Evolutionary conservation across 2,329 filamentous ascomycete genomes (phyloP).

Genomic region (Curvularia sp.): DNA sequence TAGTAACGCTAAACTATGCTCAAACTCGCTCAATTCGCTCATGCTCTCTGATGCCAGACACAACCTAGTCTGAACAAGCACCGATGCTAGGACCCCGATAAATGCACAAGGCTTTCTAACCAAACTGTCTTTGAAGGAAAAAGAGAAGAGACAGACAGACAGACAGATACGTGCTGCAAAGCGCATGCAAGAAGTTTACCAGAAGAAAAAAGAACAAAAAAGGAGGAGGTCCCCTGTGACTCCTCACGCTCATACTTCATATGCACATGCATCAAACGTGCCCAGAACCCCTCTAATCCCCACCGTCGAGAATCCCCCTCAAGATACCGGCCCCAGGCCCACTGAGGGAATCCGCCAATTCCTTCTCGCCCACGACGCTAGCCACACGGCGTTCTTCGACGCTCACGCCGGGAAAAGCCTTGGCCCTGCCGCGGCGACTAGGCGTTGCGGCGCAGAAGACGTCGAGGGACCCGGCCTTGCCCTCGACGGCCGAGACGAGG

Average conservation of each 20-base stretch:
- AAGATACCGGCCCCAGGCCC: constrained; percentile 57
- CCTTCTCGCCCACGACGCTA: constrained; percentile 80
- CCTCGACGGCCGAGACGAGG: constrained; percentile 73
- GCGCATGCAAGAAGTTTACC: too few species aligned
- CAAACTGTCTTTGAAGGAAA: background rate
- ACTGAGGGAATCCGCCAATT: constrained; percentile 73
- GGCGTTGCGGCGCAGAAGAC: constrained; percentile 68
- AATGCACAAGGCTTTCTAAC: background rate
- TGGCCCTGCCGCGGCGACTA: constrained; percentile 68
- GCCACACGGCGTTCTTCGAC: constrained; percentile 79
- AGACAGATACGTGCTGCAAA: background rate
- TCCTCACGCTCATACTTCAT: background rate
- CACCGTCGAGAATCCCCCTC: constrained; percentile 42
- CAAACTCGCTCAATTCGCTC: background rate
- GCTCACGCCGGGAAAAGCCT: constrained; percentile 54
- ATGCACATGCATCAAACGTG: background rate
- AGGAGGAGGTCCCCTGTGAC: background rate
- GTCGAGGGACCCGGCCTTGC: constrained; percentile 72
- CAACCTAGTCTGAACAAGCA: background rate
- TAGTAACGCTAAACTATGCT: background rate
- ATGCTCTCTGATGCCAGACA: background rate
- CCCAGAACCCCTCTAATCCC: constrained; percentile 15
- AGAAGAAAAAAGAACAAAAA: background rate
- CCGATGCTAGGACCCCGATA: background rate
- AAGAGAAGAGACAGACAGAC: background rate